A percentile compares a stretch with the other conserved stretches of the same genome.
These are phyloP conservation scores for Sphagnum contortum DNA, from an alignment of 225 moss, liverwort and hornwort genomes.

Conservation along the genomic window DNA sequence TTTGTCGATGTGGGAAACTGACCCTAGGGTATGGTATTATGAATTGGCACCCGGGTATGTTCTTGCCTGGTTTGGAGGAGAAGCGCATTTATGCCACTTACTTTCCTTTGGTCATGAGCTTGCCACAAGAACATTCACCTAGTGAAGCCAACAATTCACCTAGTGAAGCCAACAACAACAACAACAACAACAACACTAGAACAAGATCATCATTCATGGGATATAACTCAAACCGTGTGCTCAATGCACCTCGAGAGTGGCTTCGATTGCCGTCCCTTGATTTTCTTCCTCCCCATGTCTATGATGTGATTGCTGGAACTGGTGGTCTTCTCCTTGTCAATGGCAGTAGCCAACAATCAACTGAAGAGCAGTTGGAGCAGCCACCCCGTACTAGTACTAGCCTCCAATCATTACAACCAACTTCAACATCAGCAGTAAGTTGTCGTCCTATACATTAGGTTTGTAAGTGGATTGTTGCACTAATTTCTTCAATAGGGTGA, in stretches of 20 bases:
- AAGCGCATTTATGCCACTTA: constrained; percentile 1
- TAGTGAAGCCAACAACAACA: neutral
- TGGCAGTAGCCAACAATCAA: neutral
- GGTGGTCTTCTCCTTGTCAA: constrained; percentile 4
- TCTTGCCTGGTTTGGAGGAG: neutral
- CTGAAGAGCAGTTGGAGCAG: neutral
- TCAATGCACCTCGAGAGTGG: neutral
- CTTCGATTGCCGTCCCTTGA: constrained; percentile 3
- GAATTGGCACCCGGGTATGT: constrained; percentile 9
- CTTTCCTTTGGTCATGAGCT: constrained; percentile 4
- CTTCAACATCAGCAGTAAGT: no score
- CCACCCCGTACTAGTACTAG: neutral
- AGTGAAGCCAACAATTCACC: no score
- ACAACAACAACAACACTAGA: neutral
- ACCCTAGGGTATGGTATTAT: no score
- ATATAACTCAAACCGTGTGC: neutral
- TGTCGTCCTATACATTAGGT: no score
- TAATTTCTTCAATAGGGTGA: no score
- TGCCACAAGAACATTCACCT: no score
- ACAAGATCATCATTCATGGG: neutral
- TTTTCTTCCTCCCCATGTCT: constrained; percentile 3
- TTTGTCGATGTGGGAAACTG: no score
- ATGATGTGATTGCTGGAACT: constrained; percentile 8
- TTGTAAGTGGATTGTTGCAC: no score
- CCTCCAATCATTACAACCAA: no score